A percentile compares a stretch with the other conserved stretches of the same genome.
These are phyloP conservation scores for Pyrus hybrid DNA, from an alignment of 331 rosid genomes.

Conservation along the genomic window DNA sequence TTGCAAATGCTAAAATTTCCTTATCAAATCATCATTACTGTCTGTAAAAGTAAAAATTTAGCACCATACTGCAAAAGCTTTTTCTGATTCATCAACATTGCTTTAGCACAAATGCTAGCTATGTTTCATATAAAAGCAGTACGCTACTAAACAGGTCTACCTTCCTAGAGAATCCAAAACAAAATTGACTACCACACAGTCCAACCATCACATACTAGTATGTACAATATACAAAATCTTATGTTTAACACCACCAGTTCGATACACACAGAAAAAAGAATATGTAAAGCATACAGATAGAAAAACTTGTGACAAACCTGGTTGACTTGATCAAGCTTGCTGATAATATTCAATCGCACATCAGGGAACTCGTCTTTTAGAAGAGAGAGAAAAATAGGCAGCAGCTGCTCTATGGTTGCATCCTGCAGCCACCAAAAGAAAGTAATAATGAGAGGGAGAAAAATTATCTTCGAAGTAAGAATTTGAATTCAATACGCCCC, in stretches of 20 bases:
- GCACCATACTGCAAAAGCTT: background rate
- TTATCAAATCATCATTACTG: background rate
- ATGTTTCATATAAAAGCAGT: background rate
- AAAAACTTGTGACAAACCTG: slow-evolving; percentile 36
- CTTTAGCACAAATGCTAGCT: background rate
- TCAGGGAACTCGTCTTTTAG: slow-evolving; percentile 85
- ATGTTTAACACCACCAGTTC: background rate
- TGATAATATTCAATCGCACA: slow-evolving; percentile 77
- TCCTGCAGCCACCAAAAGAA: slow-evolving; percentile 48
- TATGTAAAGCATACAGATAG: background rate
- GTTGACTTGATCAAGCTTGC: slow-evolving; percentile 92
- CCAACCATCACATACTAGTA: background rate
- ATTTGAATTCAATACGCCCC: background rate
- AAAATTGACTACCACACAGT: background rate
- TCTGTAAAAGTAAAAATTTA: background rate
- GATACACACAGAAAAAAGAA: background rate
- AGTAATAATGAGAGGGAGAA: slow-evolving; percentile 3
- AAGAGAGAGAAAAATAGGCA: slow-evolving; percentile 82
- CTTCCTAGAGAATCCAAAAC: background rate
- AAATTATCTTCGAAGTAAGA: background rate
- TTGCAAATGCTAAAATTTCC: background rate
- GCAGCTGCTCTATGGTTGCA: slow-evolving; percentile 74
- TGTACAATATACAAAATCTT: background rate
- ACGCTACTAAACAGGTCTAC: background rate
- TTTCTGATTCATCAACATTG: background rate